Conservation (phyloP, 1,139 yeast species). For the Lodderomyces beijingensis region DNA sequence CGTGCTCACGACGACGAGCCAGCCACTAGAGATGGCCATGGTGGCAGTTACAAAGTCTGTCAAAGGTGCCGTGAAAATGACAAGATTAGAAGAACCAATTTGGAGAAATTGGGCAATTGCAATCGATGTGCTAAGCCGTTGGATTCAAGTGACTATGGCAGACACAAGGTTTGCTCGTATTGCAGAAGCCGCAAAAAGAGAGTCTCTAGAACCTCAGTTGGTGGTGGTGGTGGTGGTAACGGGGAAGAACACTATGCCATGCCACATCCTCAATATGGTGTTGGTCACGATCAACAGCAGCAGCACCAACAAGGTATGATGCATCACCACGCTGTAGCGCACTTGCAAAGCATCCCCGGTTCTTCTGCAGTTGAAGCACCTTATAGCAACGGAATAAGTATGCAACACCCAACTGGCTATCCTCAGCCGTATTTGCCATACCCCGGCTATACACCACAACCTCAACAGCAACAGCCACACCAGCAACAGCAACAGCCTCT, state of each 20-base stretch:
- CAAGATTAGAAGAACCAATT: slow-evolving; percentile 49
- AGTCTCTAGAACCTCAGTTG: slow-evolving; percentile 2
- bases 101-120: slow-evolving; percentile 57
- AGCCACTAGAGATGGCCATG: slow-evolving; percentile 6
- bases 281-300: too few species aligned
- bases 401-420: slow-evolving; percentile 7
- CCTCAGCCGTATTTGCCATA: slow-evolving; percentile 3
- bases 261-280: too few species aligned
- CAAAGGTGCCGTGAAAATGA: slow-evolving; percentile 60
- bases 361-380: too few species aligned
- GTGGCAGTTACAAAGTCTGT: slow-evolving; percentile 51
- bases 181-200: slow-evolving; percentile 55
- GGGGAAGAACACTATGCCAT: too few species aligned
- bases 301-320: too few species aligned
- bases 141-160: slow-evolving; percentile 40
- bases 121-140: slow-evolving; percentile 56
- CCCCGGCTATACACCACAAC: slow-evolving; percentile 12
- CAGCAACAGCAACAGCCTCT: neutral
- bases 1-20: neutral
- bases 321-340: too few species aligned
- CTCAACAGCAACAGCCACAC: slow-evolving; percentile 1
- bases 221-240: too few species aligned
- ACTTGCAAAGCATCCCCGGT: too few species aligned
- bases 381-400: too few species aligned
- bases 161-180: slow-evolving; percentile 50